phyloP scores from a whole-genome alignment of 495 filamentous ascomycete species.

The Tuber indicum region DNA sequence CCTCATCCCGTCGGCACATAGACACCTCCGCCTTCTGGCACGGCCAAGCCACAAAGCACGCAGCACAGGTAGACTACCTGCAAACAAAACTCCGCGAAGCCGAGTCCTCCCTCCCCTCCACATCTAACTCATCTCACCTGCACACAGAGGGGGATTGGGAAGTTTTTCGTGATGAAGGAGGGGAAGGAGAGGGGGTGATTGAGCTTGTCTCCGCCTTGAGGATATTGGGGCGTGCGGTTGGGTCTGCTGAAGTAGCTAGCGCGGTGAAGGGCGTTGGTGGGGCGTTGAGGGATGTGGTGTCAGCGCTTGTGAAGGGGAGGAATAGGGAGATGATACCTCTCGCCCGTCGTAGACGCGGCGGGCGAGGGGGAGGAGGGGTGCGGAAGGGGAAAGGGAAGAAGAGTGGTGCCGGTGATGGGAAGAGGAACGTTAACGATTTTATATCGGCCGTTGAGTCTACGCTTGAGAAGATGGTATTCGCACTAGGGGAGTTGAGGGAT shows the following conservation, averaged over 20 bases:
- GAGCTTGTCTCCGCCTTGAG: not conserved
- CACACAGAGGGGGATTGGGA: not conserved
- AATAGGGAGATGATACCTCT: not conserved
- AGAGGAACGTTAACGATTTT: not conserved
- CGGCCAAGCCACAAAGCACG: constrained; percentile 16
- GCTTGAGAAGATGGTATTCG: constrained; percentile 10
- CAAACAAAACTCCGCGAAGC: constrained; percentile 26
- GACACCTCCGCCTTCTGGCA: constrained; percentile 30
- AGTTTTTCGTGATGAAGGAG: not conserved
- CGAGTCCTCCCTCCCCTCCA: not conserved
- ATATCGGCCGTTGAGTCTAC: not conserved
- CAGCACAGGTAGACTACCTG: constrained; percentile 19
- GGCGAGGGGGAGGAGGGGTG: not conserved
- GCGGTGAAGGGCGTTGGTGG: not conserved
- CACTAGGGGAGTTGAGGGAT: constrained; percentile 6
- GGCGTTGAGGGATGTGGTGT: not conserved
- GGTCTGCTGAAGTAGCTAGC: not conserved
- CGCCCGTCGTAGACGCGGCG: not conserved
- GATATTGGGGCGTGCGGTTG: not conserved
- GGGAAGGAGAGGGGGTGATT: not conserved
- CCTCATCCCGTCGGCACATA: constrained; percentile 24
- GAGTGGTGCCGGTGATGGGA: not conserved
- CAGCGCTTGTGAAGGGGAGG: not conserved
- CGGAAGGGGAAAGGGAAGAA: not conserved
- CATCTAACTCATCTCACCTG: not conserved